Evolutionary conservation across 805 yeast genomes (phyloP).

Genomic region (Zygoascus tannicola): DNA sequence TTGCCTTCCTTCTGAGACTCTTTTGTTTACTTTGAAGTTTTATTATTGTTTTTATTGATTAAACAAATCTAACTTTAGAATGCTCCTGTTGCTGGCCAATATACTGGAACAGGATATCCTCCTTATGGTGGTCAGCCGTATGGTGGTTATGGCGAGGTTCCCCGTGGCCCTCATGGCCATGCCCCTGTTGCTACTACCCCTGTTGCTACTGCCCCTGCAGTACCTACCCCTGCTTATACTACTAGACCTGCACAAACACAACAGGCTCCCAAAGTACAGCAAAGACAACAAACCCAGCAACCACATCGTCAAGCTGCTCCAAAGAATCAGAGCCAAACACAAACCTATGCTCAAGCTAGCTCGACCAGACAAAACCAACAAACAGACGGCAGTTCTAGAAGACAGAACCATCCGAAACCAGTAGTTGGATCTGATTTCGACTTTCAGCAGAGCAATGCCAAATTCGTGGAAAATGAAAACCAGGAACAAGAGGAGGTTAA

Average conservation of each 20-base stretch:
- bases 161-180: background rate
- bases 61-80: background rate
- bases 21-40: too few species aligned
- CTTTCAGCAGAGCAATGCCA: constrained; percentile 65
- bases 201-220: constrained; percentile 7
- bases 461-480: constrained; percentile 44
- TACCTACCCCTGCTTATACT: constrained; percentile 2
- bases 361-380: too few species aligned
- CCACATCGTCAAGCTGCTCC: constrained; percentile 1
- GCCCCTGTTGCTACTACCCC: constrained; percentile 5
- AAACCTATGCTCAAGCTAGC: constrained; percentile 13
- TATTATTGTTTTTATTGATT: background rate
- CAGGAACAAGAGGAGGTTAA: constrained; percentile 25
- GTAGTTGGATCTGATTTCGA: constrained; percentile 47
- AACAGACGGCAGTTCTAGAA: too few species aligned
- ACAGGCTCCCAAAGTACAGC: constrained; percentile 9
- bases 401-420: constrained; percentile 4
- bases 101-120: background rate
- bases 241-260: background rate
- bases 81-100: background rate
- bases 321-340: constrained; percentile 1
- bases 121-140: too few species aligned
- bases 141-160: too few species aligned
- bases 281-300: constrained; percentile 5
- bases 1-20: constrained; percentile 43